Evolutionary conservation across 192 early-diverging fungal genomes (phyloP).

Genomic region (Linnemannia exigua): DNA sequence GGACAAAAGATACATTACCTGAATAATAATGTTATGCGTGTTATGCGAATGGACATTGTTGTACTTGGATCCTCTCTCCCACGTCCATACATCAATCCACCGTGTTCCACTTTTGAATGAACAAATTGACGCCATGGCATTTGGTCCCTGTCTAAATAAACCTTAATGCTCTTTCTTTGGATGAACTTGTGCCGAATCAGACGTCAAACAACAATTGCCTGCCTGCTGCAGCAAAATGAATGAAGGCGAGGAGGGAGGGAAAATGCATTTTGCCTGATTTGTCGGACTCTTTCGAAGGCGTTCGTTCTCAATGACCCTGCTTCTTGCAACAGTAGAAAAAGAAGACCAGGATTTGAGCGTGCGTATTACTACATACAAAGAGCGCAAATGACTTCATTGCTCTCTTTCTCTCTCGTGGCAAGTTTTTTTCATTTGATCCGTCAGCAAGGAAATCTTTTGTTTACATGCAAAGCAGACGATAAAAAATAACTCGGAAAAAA

Average conservation of each 20-base stretch:
- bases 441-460: background rate
- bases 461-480: background rate
- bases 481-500: slow-evolving; percentile 7
- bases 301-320: background rate
- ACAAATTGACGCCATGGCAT: background rate
- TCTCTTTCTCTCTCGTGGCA: background rate
- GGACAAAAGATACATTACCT: too few species aligned
- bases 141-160: background rate
- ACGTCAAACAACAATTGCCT: background rate
- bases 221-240: background rate
- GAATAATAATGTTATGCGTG: too few species aligned
- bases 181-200: background rate
- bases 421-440: background rate
- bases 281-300: background rate
- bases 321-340: background rate
- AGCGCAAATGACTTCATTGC: background rate
- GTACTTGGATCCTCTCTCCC: background rate
- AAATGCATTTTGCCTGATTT: slow-evolving; percentile 5
- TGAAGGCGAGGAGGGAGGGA: background rate
- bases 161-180: background rate
- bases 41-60: too few species aligned
- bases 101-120: background rate
- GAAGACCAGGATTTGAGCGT: background rate
- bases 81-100: background rate
- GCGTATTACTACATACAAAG: background rate